phyloP scores from a whole-genome alignment of 441 rosid genomes.

The Pelargonium citronellum region DNA sequence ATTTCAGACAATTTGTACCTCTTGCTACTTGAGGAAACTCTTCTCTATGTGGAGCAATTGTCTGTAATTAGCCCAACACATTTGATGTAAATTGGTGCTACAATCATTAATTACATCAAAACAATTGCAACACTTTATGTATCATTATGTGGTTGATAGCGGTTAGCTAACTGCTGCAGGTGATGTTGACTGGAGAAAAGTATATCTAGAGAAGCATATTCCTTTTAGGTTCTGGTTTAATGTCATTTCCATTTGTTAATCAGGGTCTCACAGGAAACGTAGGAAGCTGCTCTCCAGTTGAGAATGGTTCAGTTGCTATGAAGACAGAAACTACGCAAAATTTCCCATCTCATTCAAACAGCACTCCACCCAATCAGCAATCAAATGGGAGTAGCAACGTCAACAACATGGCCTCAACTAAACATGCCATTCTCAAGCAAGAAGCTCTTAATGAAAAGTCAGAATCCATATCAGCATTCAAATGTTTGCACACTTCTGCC shows the following conservation, averaged over 20 bases:
- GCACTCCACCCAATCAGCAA: constrained; percentile 39
- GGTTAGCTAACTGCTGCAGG: neutral
- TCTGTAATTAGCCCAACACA: neutral
- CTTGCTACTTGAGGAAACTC: too few relatives aligned
- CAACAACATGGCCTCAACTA: constrained; percentile 48
- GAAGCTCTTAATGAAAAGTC: constrained; percentile 35
- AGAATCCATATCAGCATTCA: constrained; percentile 36
- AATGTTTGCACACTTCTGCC: constrained; percentile 36
- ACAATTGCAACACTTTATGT: neutral
- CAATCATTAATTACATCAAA: constrained; percentile 1
- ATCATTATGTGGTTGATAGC: constrained; percentile 7
- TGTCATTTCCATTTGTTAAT: constrained; percentile 17
- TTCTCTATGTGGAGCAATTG: too few relatives aligned
- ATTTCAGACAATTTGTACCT: neutral
- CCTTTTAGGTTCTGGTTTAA: constrained; percentile 22
- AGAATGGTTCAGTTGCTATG: constrained; percentile 36
- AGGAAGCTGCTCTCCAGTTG: constrained; percentile 61
- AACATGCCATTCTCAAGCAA: constrained; percentile 36
- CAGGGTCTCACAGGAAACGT: constrained; percentile 46
- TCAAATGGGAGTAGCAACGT: constrained; percentile 56
- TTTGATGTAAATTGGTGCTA: constrained; percentile 7
- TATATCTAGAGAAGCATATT: neutral
- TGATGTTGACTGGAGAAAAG: constrained; percentile 11
- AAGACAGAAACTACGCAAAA: constrained; percentile 36
- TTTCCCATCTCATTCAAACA: constrained; percentile 38